phyloP scores from a whole-genome alignment of 345 rosid genomes.

The Melaleuca alternifolia region DNA sequence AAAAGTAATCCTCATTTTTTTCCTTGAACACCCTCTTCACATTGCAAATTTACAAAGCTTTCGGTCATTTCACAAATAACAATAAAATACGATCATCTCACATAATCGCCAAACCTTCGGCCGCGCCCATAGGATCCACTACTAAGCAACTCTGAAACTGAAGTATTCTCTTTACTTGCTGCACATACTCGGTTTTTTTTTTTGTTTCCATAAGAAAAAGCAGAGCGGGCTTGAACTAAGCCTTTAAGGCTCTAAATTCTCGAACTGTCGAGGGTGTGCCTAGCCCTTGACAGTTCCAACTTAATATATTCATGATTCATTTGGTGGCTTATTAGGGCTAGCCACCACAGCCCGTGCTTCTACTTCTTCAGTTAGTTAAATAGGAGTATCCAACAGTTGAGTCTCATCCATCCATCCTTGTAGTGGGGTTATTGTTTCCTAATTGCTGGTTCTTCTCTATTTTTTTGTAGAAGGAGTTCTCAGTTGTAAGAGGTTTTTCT shows the following conservation, averaged over 20 bases:
- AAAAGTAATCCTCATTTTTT: neutral
- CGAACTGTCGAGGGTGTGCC: accelerated
- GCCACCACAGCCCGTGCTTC: too few relatives aligned
- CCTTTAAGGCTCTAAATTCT: neutral
- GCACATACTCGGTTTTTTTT: neutral
- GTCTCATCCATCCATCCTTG: too few relatives aligned
- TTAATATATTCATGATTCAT: too few relatives aligned
- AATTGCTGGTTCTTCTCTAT: too few relatives aligned
- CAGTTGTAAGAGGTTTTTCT: too few relatives aligned
- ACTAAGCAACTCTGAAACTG: neutral
- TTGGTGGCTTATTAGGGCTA: too few relatives aligned
- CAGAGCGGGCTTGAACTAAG: too few relatives aligned
- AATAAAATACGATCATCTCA: neutral
- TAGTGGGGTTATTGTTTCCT: too few relatives aligned
- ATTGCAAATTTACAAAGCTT: neutral
- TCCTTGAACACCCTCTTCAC: neutral
- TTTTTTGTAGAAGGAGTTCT: too few relatives aligned
- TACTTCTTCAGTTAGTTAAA: too few relatives aligned
- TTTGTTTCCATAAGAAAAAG: neutral
- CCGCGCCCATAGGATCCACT: neutral
- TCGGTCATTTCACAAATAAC: neutral
- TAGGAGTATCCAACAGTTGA: too few relatives aligned
- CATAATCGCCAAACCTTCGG: neutral
- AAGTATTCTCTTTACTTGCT: neutral
- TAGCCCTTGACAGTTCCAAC: neutral